These are phyloP conservation scores for Spathaspora hagerdaliae DNA, from an alignment of 805 yeast genomes.

Conservation along the genomic window DNA sequence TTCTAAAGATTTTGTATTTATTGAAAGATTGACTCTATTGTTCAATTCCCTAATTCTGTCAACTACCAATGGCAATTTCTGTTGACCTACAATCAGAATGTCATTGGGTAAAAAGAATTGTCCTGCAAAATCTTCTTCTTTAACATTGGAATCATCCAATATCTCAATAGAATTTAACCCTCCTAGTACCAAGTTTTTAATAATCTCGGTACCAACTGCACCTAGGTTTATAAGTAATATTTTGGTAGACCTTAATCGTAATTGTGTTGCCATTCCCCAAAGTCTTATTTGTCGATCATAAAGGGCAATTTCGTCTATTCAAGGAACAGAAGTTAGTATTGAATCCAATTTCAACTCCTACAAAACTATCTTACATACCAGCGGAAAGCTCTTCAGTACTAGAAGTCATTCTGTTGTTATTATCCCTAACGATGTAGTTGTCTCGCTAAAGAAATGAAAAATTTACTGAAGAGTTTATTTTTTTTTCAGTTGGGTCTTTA, in stretches of 20 bases:
- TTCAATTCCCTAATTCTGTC: constrained; percentile 68
- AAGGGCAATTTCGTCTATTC: constrained; percentile 75
- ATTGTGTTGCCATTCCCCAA: constrained; percentile 95
- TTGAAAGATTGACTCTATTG: constrained; percentile 63
- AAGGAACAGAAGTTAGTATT: neutral
- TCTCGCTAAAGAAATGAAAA: neutral
- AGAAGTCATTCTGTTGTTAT: neutral
- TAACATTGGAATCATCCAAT: constrained; percentile 52
- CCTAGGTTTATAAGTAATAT: constrained; percentile 70
- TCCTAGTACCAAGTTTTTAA: constrained; percentile 81
- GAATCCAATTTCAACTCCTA: neutral
- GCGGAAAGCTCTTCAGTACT: constrained; percentile 3
- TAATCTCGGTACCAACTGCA: constrained; percentile 75
- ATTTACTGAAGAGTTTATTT: neutral
- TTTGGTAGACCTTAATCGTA: constrained; percentile 65
- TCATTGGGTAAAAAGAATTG: constrained; percentile 68
- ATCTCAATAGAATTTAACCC: constrained; percentile 82
- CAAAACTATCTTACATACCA: constrained; percentile 3
- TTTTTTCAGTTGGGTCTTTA: neutral
- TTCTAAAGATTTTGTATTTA: constrained; percentile 29
- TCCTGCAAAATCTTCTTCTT: constrained; percentile 61
- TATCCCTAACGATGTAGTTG: neutral
- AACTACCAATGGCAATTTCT: constrained; percentile 52
- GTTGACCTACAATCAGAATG: constrained; percentile 50
- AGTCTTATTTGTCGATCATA: constrained; percentile 92